A percentile compares a stretch with the other conserved stretches of the same genome.
Conservation (phyloP, 192 early-diverging fungal genomes). For the Backusella westeae region DNA sequence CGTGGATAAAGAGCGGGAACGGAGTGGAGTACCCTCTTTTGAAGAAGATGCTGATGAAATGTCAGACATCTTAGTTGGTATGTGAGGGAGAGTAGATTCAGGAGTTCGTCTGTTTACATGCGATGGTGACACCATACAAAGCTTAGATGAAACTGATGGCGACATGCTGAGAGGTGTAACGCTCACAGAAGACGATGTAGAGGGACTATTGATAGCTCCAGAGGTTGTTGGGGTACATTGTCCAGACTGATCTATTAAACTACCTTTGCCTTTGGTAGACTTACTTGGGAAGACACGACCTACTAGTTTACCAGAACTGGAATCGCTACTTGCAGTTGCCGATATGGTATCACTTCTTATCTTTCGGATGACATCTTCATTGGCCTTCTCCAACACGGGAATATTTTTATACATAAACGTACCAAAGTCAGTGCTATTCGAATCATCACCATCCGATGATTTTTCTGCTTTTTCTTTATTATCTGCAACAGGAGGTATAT, state of each 20-base stretch:
- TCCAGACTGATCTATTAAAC: background rate
- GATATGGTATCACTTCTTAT: conserved; percentile 65
- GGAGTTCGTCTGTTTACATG: background rate
- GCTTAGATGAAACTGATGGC: conserved; percentile 10
- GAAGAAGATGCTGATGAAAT: conserved; percentile 9
- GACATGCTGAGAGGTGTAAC: conserved; percentile 11
- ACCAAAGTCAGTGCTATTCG: conserved; percentile 73
- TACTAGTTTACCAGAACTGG: background rate
- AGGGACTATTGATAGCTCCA: background rate
- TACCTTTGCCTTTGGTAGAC: background rate
- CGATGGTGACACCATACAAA: conserved; percentile 7
- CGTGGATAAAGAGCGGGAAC: background rate
- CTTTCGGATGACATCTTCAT: conserved; percentile 80
- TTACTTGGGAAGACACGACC: background rate
- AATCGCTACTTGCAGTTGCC: conserved; percentile 9
- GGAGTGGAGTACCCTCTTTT: conserved; percentile 9
- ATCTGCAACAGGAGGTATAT: background rate
- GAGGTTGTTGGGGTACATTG: background rate
- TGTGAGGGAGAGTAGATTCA: conserved; percentile 5
- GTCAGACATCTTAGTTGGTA: conserved; percentile 13
- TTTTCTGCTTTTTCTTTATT: background rate
- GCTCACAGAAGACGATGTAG: background rate
- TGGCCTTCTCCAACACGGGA: conserved; percentile 85
- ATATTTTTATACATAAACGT: conserved; percentile 92
- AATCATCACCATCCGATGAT: conserved; percentile 1